These are phyloP conservation scores for Raffaelea albimanens DNA, from an alignment of 2,329 filamentous ascomycete species.

Conservation along the genomic window DNA sequence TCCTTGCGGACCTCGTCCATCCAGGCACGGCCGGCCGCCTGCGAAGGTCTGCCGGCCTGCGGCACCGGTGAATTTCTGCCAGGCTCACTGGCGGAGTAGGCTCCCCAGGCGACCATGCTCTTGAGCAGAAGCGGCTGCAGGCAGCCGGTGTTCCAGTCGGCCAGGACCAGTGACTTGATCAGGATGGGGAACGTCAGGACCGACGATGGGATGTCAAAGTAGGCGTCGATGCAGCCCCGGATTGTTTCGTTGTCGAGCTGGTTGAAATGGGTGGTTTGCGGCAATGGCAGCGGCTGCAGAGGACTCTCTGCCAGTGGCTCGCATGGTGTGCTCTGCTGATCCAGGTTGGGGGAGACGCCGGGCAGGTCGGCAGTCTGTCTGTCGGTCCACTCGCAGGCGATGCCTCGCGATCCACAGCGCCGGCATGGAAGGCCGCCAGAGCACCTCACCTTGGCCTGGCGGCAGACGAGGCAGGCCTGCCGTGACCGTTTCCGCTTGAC, in stretches of 20 bases:
- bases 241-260: neutral
- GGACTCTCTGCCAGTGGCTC: neutral
- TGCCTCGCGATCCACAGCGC: slow-evolving; percentile 17
- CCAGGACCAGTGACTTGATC: slow-evolving; percentile 13
- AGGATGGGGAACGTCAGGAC: slow-evolving; percentile 14
- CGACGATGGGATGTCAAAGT: slow-evolving; percentile 14
- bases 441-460: slow-evolving; percentile 25
- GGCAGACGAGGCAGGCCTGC: slow-evolving; percentile 23
- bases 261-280: neutral
- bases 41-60: neutral
- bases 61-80: neutral
- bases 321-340: neutral
- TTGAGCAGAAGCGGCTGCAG: slow-evolving; percentile 15
- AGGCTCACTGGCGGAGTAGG: slow-evolving; percentile 8
- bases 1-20: neutral
- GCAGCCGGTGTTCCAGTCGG: slow-evolving; percentile 16
- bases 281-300: neutral
- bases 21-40: neutral
- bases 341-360: too few relatives aligned
- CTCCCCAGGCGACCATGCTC: slow-evolving; percentile 9
- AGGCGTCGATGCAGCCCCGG: slow-evolving; percentile 12
- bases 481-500: slow-evolving; percentile 17
- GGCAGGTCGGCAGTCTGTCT: too few relatives aligned
- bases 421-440: slow-evolving; percentile 21
- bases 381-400: neutral